A percentile compares a stretch with the other conserved stretches of the same genome.
Conservation (phyloP, 2,329 filamentous ascomycete genomes). For the Metarhizium rileyi region DNA sequence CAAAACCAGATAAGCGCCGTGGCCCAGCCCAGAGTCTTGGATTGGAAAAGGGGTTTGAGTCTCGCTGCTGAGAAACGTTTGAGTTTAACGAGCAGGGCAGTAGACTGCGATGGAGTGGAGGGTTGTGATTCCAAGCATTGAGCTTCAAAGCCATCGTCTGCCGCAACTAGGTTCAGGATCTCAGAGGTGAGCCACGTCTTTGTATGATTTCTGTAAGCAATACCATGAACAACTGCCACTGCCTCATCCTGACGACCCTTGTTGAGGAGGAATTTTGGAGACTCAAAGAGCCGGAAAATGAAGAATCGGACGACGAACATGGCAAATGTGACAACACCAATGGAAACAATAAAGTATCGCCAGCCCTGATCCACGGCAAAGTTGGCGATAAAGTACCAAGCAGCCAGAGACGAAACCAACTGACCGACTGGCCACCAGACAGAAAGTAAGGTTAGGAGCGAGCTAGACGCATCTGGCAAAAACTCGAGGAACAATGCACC, state of each 20-base stretch:
- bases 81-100: constrained; percentile 48
- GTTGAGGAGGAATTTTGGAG: constrained; percentile 72
- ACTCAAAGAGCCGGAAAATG: constrained; percentile 74
- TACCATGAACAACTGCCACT: constrained; percentile 68
- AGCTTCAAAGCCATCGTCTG: constrained; percentile 27
- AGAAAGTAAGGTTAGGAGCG: constrained; percentile 68
- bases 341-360: constrained; percentile 62
- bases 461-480: constrained; percentile 62
- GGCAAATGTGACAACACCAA: constrained; percentile 61
- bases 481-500: constrained; percentile 79
- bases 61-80: constrained; percentile 57
- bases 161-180: constrained; percentile 47
- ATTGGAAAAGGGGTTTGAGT: constrained; percentile 55
- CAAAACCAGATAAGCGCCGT: constrained; percentile 61
- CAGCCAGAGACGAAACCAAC: constrained; percentile 59
- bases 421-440: constrained; percentile 84
- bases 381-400: constrained; percentile 66
- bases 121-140: constrained; percentile 9
- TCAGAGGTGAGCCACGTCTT: constrained; percentile 72
- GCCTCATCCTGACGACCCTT: constrained; percentile 69
- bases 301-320: constrained; percentile 76
- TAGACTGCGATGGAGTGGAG: constrained; percentile 16
- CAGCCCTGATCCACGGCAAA: constrained; percentile 63
- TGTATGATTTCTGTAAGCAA: constrained; percentile 60
- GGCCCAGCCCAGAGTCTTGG: constrained; percentile 39